Percentiles rank a stretch among this genome's conserved stretches.
Evolutionary conservation across 2,329 filamentous ascomycete genomes (phyloP).

Genomic region (Fusarium multiceps): DNA sequence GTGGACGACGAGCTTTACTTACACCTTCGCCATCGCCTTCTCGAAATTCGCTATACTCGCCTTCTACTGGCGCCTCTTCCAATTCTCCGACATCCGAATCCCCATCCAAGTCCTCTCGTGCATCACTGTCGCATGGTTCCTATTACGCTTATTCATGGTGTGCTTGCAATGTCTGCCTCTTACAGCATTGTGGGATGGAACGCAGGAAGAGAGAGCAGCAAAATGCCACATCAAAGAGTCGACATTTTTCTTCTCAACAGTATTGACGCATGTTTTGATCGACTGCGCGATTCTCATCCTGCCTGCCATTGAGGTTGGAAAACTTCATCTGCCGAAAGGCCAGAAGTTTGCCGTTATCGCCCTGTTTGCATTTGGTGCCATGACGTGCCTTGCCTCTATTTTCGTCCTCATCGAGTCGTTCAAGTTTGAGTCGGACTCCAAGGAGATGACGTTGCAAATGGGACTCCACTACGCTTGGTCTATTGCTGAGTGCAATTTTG

Average conservation of each 20-base stretch:
- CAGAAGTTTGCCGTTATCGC: conserved; percentile 48
- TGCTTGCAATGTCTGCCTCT: conserved; percentile 51
- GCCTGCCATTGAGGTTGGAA: conserved; percentile 48
- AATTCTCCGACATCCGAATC: conserved; percentile 44
- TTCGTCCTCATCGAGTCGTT: conserved; percentile 44
- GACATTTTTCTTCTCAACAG: conserved; percentile 50
- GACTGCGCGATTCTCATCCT: conserved; percentile 49
- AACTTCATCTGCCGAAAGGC: conserved; percentile 44
- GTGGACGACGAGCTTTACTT: conserved; percentile 45
- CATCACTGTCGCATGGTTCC: conserved; percentile 43
- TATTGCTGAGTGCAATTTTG: conserved; percentile 46
- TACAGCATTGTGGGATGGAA: conserved; percentile 49
- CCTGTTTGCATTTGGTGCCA: conserved; percentile 47
- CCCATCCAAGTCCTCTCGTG: conserved; percentile 46
- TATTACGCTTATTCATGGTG: conserved; percentile 47
- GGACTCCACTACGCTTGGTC: conserved; percentile 46
- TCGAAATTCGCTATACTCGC: conserved; percentile 47
- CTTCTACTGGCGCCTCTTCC: conserved; percentile 49
- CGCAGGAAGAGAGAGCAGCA: conserved; percentile 34
- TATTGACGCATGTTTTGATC: conserved; percentile 48
- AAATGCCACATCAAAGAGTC: conserved; percentile 48
- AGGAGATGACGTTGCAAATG: conserved; percentile 44
- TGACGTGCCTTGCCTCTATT: conserved; percentile 46
- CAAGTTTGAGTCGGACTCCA: conserved; percentile 36
- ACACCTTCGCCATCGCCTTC: conserved; percentile 46